Base-by-base conservation (phyloP, 306 rosid species). In the Sesbania bispinosa region DNA sequence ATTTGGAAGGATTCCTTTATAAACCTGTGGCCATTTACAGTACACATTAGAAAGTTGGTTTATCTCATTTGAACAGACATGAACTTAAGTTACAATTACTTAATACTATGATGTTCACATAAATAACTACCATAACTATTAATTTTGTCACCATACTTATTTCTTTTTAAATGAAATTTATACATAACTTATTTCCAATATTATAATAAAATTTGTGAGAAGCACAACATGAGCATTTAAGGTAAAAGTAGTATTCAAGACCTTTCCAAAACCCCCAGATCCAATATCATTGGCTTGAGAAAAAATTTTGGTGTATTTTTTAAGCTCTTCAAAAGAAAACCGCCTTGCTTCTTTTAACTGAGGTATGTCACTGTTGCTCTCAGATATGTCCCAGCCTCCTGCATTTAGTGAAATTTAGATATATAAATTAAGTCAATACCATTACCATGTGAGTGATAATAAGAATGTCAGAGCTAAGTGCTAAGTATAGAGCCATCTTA, bases 201-300 rank as follows among this genome's bases (percentile, higher is more conserved):
- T 38, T 7, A 65, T 65, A 45, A 45, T 16, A 18, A 11, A 47
- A 9, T 7, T 10, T 32, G 7, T 7, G 13, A 69, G 24, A 54
- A 14, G 65, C 54, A 68, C 51, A 4, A 5, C 24, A 21, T 45
- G 24, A 10, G 16, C 7, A 32, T 38, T 39, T n/a, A 69, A 60
- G 20, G 52, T 19, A 32, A 43, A 48, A 11, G 47, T 4, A 13
- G 19, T 33, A 38, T 24, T 36, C 8, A 65, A 53, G 41, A 86
- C 96, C 86, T 86, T 81, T 21, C 92, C 96, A 50, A 81, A 87
- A 19, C 90, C 92, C 10, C 96, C 92, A 26, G 84, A 60, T 71
- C 96, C 96, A 69, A 86, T 50, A 13, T 58, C 81, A 42, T 85
- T 86, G 6, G 33, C 79, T 30, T 35, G 69, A 29, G 89, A 82